Conservation (phyloP, 352 stramenopile species). For the Phytophthora fragariae region DNA sequence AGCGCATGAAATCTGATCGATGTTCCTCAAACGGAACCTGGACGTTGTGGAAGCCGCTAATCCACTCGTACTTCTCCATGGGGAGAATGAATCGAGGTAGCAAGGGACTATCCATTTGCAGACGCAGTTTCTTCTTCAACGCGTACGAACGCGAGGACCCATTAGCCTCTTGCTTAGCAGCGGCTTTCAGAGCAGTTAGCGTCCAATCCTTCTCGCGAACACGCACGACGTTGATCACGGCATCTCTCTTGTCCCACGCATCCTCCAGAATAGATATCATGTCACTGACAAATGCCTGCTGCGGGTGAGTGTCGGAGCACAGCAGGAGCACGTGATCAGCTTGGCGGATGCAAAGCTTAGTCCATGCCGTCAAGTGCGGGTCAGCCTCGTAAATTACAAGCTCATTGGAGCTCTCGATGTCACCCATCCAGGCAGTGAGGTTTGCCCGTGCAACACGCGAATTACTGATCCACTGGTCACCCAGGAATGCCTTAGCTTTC, state of each 20-base stretch:
- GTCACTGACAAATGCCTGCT: slow-evolving; percentile 76
- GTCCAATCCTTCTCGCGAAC: slow-evolving; percentile 84
- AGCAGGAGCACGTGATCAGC: slow-evolving; percentile 86
- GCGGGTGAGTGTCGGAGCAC: slow-evolving; percentile 74
- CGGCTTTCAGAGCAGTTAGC: slow-evolving; percentile 58
- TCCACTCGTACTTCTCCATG: slow-evolving; percentile 90
- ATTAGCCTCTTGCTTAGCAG: slow-evolving; percentile 50
- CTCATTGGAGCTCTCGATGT: slow-evolving; percentile 81
- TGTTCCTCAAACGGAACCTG: slow-evolving; percentile 83
- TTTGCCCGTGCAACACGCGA: slow-evolving; percentile 74
- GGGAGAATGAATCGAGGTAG: slow-evolving; percentile 75
- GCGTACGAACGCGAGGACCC: slow-evolving; percentile 61
- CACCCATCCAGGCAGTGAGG: slow-evolving; percentile 80
- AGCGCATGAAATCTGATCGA: slow-evolving; percentile 77
- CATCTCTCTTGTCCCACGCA: slow-evolving; percentile 80
- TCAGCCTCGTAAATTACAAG: slow-evolving; percentile 88
- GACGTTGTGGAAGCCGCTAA: slow-evolving; percentile 88
- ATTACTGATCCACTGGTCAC: slow-evolving; percentile 75
- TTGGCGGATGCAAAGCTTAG: slow-evolving; percentile 85
- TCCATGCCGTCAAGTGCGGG: slow-evolving; percentile 75
- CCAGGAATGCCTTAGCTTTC: slow-evolving; percentile 69
- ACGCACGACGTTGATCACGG: slow-evolving; percentile 79
- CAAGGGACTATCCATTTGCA: slow-evolving; percentile 66
- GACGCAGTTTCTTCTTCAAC: slow-evolving; percentile 65
- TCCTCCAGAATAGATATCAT: slow-evolving; percentile 71